These are phyloP conservation scores for Azolla pinnata DNA, from an alignment of 75 land plant genomes.

Conservation along the genomic window DNA sequence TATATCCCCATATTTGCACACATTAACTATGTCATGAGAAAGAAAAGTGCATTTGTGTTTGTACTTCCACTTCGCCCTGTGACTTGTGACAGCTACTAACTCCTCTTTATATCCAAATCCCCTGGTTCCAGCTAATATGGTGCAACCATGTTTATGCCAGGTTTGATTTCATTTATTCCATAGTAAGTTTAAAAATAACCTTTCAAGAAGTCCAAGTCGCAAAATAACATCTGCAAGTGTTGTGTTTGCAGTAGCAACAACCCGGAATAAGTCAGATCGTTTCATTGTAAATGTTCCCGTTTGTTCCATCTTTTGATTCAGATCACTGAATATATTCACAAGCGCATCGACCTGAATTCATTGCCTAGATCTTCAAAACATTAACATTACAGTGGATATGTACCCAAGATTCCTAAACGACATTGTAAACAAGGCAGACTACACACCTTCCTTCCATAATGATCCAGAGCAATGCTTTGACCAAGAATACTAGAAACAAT, in stretches of 20 bases:
- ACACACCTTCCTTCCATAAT: constrained; percentile 62
- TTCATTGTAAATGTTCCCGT: constrained; percentile 85
- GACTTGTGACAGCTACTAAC: no score
- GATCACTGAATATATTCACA: constrained; percentile 70
- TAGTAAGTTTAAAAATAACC: no score
- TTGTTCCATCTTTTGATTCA: constrained; percentile 62
- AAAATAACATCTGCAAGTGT: constrained; percentile 79
- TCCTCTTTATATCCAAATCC: no score
- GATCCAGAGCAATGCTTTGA: constrained; percentile 81
- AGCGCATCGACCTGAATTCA: constrained; percentile 49
- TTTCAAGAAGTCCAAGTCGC: constrained; percentile 72
- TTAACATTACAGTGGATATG: not conserved
- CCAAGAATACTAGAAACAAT: constrained; percentile 76
- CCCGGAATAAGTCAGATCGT: constrained; percentile 57
- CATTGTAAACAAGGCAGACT: not conserved
- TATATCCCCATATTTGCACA: no score
- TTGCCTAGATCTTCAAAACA: not conserved
- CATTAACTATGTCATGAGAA: no score
- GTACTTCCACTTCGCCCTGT: no score
- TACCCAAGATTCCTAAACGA: not conserved
- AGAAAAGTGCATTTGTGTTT: no score
- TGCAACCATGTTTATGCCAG: no score
- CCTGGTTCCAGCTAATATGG: no score
- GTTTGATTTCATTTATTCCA: no score
- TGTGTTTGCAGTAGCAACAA: constrained; percentile 81